Evolutionary conservation across 148 eudicot genomes (phyloP).

Genomic region (Vaccinium darrowii): DNA sequence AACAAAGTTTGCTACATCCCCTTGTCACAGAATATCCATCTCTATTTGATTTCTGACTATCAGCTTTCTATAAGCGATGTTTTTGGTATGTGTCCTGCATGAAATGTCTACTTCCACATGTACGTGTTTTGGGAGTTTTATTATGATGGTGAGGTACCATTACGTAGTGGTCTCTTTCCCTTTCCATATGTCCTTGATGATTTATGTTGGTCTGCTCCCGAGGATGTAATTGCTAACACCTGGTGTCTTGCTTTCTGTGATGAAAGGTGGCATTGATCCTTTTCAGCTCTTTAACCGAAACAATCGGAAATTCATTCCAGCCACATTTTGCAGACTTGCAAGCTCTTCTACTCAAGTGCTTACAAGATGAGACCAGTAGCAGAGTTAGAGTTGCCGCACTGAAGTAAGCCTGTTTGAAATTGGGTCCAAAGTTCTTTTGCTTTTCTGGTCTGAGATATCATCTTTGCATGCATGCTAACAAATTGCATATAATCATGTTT

Average conservation of each 20-base stretch:
- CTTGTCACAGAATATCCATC: neutral
- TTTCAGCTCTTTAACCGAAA: conserved; percentile 95
- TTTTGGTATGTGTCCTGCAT: neutral
- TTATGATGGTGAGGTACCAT: neutral
- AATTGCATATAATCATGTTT: conserved; percentile 21
- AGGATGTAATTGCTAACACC: conserved; percentile 24
- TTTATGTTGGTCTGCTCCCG: neutral
- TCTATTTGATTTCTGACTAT: neutral
- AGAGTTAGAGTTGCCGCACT: conserved; percentile 96
- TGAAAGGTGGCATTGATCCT: conserved; percentile 87
- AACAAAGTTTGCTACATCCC: neutral
- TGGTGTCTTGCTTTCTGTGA: conserved; percentile 21
- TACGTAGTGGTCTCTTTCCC: neutral
- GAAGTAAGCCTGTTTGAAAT: conserved; percentile 48
- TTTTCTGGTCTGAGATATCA: conserved; percentile 1
- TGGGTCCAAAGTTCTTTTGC: conserved; percentile 6
- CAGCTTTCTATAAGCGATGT: neutral
- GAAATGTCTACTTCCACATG: conserved; percentile 7
- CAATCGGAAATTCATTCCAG: conserved; percentile 78
- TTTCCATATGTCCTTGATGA: neutral
- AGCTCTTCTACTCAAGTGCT: conserved; percentile 71
- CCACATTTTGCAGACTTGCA: conserved; percentile 87
- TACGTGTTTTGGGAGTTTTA: neutral
- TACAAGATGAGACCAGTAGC: conserved; percentile 87
- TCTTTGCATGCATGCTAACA: conserved; percentile 4